Evolutionary conservation across 2,329 filamentous ascomycete species (phyloP).

Genomic region (Botrytis cinerea): DNA sequence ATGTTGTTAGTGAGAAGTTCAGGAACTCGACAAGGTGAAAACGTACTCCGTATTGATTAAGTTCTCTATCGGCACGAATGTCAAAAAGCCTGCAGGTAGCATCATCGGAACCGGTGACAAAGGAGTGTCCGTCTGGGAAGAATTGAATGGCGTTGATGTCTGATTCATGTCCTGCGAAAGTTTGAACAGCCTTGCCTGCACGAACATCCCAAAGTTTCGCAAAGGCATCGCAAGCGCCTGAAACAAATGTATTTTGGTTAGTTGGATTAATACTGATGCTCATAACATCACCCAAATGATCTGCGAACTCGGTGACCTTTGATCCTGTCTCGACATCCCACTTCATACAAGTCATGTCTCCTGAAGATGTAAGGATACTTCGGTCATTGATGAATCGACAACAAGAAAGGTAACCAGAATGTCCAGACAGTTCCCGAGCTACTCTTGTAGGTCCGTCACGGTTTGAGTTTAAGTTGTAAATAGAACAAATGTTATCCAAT

Average conservation of each 20-base stretch:
- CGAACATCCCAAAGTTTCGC: slow-evolving; percentile 99
- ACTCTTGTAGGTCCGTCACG: slow-evolving; percentile 96
- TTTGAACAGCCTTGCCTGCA: slow-evolving; percentile 96
- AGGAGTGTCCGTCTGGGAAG: slow-evolving; percentile 98
- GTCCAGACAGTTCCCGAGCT: slow-evolving; percentile 90
- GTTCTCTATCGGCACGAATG: slow-evolving; percentile 86
- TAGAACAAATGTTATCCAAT: slow-evolving; percentile 99
- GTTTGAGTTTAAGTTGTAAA: slow-evolving; percentile 95
- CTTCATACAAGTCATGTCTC: slow-evolving; percentile 99
- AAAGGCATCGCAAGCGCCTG: slow-evolving; percentile 97
- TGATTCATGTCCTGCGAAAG: slow-evolving; percentile 96
- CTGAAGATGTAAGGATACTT: slow-evolving; percentile 94
- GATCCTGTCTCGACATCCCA: slow-evolving; percentile 99
- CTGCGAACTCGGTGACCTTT: slow-evolving; percentile 96
- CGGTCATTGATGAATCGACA: slow-evolving; percentile 99
- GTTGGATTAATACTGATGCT: slow-evolving; percentile 99
- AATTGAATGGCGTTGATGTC: slow-evolving; percentile 99
- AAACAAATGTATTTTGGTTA: slow-evolving; percentile 98
- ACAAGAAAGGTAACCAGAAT: slow-evolving; percentile 96
- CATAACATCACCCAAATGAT: slow-evolving; percentile 98
- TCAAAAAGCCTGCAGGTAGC: slow-evolving; percentile 97
- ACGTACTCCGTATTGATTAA: slow-evolving; percentile 69
- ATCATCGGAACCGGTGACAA: slow-evolving; percentile 96
- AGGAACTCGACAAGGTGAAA: slow-evolving; percentile 21
- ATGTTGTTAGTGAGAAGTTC: slow-evolving; percentile 30